Evolutionary conservation across 331 rosid genomes (phyloP), one percentile per base, ranked within the genome.

Genomic region (Erythrophleum ivorense): DNA sequence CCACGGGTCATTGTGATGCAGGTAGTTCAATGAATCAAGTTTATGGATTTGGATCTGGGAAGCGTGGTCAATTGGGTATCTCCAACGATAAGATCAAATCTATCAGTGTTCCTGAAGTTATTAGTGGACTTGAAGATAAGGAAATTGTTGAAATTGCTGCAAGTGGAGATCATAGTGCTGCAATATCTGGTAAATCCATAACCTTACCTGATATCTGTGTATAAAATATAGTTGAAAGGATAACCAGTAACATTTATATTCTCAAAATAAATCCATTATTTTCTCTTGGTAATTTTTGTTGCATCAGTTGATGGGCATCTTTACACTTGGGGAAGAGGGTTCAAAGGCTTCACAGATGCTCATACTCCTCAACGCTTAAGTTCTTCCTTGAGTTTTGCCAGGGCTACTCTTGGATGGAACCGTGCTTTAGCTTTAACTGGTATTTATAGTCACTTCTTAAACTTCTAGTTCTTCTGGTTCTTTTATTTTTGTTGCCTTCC

Each of bases 301-400:
- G 53, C 60, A 59, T 70, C 77, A 95, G 99, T 79, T 75, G 89
- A 88, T 82, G 98, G 99, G 24, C 82, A 74, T 74, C 82, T 93
- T 85, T 91, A 84, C 88, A 86, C 91, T 59, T 96, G 97, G 99
- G 99, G 99, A 78, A 92, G 96, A 88, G 97, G 97, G 73, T 92
- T 93, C 77, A 76, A 84, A 49, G 89, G 91, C 74, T 82, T 53
- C 50, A 85, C 91, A 40, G 94, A 89, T 81, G 80, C 82, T 86
- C 83, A 81, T 67, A 48, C 84, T 79, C 91, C 99, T 12, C 88
- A 65, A 49, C 38, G 34, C 68, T 69, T 90, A 68, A 80, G 82
- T 75, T 79, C 88, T 31, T 64, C 83, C 0, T 70, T 57, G 71
- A 49, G 55, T 29, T 88, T 91, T 83, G 52, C 86, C 67, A 78